phyloP scores from a whole-genome alignment of 2,329 filamentous ascomycete species.

The Diaporthe nobilis region DNA sequence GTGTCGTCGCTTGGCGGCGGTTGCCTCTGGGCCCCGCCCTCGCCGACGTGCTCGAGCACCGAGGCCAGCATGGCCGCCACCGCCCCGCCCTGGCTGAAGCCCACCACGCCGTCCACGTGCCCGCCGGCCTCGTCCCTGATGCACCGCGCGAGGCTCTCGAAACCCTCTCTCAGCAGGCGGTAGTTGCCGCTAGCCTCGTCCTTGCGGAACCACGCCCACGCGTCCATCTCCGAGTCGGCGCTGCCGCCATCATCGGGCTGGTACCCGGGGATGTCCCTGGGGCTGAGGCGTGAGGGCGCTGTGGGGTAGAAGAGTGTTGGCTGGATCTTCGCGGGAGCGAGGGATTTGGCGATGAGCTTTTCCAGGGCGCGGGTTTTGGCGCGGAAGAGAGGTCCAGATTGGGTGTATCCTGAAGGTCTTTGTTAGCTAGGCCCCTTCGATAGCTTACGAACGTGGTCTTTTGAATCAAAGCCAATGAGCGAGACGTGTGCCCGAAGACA shows the following conservation, averaged over 20 bases:
- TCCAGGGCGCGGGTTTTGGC: slow-evolving; percentile 90
- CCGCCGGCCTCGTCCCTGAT: slow-evolving; percentile 74
- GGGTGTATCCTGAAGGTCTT: slow-evolving; percentile 80
- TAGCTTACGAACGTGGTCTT: neutral
- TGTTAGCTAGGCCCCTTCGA: slow-evolving; percentile 8
- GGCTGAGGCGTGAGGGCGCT: slow-evolving; percentile 73
- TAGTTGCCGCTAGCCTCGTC: slow-evolving; percentile 77
- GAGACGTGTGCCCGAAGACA: neutral
- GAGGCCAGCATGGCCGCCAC: slow-evolving; percentile 80
- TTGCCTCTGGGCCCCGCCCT: slow-evolving; percentile 43
- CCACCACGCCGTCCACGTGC: slow-evolving; percentile 83
- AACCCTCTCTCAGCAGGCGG: slow-evolving; percentile 76
- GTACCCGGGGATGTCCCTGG: slow-evolving; percentile 80
- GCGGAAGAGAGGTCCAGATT: slow-evolving; percentile 88
- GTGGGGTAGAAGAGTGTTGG: slow-evolving; percentile 77
- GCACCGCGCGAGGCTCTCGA: slow-evolving; percentile 72
- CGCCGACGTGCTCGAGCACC: slow-evolving; percentile 72
- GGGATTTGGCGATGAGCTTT: slow-evolving; percentile 82
- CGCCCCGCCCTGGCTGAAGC: slow-evolving; percentile 86
- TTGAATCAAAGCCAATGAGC: slow-evolving; percentile 3
- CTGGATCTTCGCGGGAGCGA: slow-evolving; percentile 66
- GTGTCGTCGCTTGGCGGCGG: slow-evolving; percentile 54
- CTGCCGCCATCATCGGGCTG: slow-evolving; percentile 50
- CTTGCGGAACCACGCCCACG: slow-evolving; percentile 87
- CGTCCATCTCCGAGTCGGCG: slow-evolving; percentile 67